phyloP scores from a whole-genome alignment of 768 basidiomycete species.

The Ramaria sp. region DNA sequence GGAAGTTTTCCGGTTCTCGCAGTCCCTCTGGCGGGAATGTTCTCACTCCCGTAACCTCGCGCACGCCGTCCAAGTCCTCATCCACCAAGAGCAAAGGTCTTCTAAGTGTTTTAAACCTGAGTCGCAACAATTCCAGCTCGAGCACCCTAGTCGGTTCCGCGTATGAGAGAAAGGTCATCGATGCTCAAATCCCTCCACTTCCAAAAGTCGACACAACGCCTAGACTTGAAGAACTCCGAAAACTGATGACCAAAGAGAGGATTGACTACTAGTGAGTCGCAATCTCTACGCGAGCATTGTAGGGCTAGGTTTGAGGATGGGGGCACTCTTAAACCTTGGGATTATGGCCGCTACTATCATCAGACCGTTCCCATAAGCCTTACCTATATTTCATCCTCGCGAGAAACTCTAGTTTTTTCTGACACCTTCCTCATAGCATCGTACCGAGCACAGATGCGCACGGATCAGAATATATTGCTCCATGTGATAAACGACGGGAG shows the following conservation, averaged over 20 bases:
- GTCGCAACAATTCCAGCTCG: slow-evolving; percentile 48
- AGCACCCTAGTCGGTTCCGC: slow-evolving; percentile 71
- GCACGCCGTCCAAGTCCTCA: not conserved
- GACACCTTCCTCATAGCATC: slow-evolving; percentile 32
- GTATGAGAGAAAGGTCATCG: slow-evolving; percentile 56
- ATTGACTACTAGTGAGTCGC: slow-evolving; percentile 65
- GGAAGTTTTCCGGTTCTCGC: not conserved
- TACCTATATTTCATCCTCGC: no score
- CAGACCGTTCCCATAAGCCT: no score
- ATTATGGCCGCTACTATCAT: not conserved
- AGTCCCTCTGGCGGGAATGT: not conserved
- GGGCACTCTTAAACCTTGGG: not conserved
- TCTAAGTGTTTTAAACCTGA: slow-evolving; percentile 3
- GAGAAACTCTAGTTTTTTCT: no score
- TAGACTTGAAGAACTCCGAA: slow-evolving; percentile 49
- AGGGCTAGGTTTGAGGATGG: not conserved
- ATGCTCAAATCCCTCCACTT: slow-evolving; percentile 38
- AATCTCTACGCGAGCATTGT: not conserved
- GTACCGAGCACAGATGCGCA: slow-evolving; percentile 77
- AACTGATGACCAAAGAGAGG: slow-evolving; percentile 53
- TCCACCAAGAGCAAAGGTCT: slow-evolving; percentile 8
- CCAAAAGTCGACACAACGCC: slow-evolving; percentile 43
- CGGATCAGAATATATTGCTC: slow-evolving; percentile 70
- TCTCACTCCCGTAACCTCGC: not conserved
- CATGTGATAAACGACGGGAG: slow-evolving; percentile 65